Conservation (phyloP, 1,284 basidiomycete species). For the Spongiforma sp. region DNA sequence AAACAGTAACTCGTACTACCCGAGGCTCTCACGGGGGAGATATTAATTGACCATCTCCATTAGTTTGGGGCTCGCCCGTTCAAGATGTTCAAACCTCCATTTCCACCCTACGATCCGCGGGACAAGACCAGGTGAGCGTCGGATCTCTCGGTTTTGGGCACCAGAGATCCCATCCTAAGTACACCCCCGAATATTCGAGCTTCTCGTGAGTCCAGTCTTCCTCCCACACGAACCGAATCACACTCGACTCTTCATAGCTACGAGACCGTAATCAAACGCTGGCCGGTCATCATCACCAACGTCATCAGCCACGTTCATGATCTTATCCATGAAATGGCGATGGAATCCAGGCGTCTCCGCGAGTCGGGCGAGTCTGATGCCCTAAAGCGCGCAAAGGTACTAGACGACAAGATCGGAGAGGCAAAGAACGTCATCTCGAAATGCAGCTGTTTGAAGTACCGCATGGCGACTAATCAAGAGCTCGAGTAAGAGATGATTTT, state of each 20-base stretch:
- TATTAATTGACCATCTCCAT: no score
- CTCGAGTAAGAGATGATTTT: slow-evolving; percentile 59
- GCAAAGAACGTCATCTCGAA: slow-evolving; percentile 83
- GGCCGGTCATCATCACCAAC: slow-evolving; percentile 90
- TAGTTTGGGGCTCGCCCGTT: no score
- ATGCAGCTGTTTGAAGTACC: slow-evolving; percentile 86
- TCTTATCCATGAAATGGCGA: slow-evolving; percentile 55
- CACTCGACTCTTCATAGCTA: slow-evolving; percentile 50
- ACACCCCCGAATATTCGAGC: slow-evolving; percentile 1
- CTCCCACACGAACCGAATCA: background rate
- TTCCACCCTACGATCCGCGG: slow-evolving; percentile 68
- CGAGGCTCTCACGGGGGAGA: no score
- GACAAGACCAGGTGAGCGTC: slow-evolving; percentile 59
- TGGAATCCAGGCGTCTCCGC: slow-evolving; percentile 23
- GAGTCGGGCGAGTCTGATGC: slow-evolving; percentile 12
- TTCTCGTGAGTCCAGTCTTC: slow-evolving; percentile 54
- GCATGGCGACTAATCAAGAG: slow-evolving; percentile 83
- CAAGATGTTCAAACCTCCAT: slow-evolving; percentile 59
- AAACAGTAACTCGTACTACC: no score
- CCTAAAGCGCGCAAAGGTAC: slow-evolving; percentile 16
- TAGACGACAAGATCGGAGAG: slow-evolving; percentile 59
- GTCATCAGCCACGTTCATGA: slow-evolving; percentile 77
- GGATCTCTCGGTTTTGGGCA: background rate
- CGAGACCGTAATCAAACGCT: slow-evolving; percentile 67
- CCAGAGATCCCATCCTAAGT: slow-evolving; percentile 6